Percentiles rank a stretch among this genome's conserved stretches.
Evolutionary conservation across 2,329 filamentous ascomycete genomes (phyloP).

Genomic region (Diaporthe capsici): DNA sequence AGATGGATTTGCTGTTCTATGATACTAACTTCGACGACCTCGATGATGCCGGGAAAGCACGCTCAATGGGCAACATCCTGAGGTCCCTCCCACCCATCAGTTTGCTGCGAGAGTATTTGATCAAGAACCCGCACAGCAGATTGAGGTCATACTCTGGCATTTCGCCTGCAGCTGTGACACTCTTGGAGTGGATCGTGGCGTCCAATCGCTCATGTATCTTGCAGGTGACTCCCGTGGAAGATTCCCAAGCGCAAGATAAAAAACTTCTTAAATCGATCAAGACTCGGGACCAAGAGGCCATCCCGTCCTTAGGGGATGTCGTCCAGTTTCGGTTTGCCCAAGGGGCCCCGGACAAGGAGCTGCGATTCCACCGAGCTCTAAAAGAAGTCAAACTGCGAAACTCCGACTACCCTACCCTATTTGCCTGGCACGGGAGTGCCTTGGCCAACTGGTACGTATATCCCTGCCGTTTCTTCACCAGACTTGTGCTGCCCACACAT

Average conservation of each 20-base stretch:
- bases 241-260: conserved; percentile 54
- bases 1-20: conserved; percentile 57
- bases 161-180: conserved; percentile 73
- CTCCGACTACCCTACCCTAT: conserved; percentile 34
- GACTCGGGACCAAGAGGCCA: conserved; percentile 61
- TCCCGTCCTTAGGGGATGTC: conserved; percentile 70
- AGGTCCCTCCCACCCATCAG: conserved; percentile 73
- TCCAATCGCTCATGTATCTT: conserved; percentile 91
- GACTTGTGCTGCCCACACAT: too few relatives aligned
- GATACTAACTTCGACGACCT: conserved; percentile 71
- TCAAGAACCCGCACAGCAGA: conserved; percentile 52
- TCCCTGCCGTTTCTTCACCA: not conserved
- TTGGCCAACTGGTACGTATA: conserved; percentile 34
- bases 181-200: conserved; percentile 90
- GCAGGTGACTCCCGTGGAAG: conserved; percentile 64
- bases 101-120: conserved; percentile 67
- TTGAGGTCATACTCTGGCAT: conserved; percentile 68
- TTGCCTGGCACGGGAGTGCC: conserved; percentile 68
- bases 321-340: conserved; percentile 91
- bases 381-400: conserved; percentile 48
- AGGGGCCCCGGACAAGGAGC: conserved; percentile 89
- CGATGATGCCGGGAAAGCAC: conserved; percentile 58
- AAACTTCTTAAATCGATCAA: conserved; percentile 42
- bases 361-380: conserved; percentile 77
- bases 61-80: conserved; percentile 66